Evolutionary conservation across 345 rosid species (phyloP).

Genomic region (Boechera divaricarpa): DNA sequence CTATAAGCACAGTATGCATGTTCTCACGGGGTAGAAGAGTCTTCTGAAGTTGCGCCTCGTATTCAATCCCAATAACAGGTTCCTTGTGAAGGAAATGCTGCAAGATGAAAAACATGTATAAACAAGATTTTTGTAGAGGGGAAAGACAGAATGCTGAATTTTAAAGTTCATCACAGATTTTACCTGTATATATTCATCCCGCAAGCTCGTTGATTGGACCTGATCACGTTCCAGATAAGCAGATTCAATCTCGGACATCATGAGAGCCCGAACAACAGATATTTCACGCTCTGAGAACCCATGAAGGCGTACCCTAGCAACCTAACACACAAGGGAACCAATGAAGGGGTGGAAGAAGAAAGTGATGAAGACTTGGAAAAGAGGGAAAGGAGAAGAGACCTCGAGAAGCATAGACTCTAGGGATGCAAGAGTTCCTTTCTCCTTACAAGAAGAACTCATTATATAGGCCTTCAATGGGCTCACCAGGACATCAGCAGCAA

Average conservation of each 20-base stretch:
- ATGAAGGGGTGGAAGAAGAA: slow-evolving; percentile 23
- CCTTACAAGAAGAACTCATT: slow-evolving; percentile 83
- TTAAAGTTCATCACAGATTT: slow-evolving; percentile 18
- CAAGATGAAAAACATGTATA: slow-evolving; percentile 34
- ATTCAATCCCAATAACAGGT: slow-evolving; percentile 89
- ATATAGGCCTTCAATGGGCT: slow-evolving; percentile 77
- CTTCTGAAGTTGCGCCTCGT: slow-evolving; percentile 90
- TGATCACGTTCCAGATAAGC: slow-evolving; percentile 97
- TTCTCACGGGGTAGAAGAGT: slow-evolving; percentile 85
- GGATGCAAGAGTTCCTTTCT: slow-evolving; percentile 78
- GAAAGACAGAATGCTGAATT: slow-evolving; percentile 15
- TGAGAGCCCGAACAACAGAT: slow-evolving; percentile 74
- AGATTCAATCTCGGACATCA: slow-evolving; percentile 91
- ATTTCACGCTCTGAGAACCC: slow-evolving; percentile 96
- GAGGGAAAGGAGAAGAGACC: slow-evolving; percentile 50
- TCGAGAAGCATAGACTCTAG: slow-evolving; percentile 88
- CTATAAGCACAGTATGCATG: slow-evolving; percentile 29
- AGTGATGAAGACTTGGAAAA: slow-evolving; percentile 23
- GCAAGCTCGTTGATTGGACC: slow-evolving; percentile 83
- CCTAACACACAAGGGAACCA: slow-evolving; percentile 50
- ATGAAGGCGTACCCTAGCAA: slow-evolving; percentile 85
- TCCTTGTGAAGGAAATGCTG: slow-evolving; percentile 82
- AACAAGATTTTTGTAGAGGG: slow-evolving; percentile 5
- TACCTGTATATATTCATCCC: slow-evolving; percentile 92
- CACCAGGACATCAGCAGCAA: slow-evolving; percentile 78